These are phyloP conservation scores for Epichloe coenophiala DNA, from an alignment of 2,329 filamentous ascomycete genomes.

Conservation along the genomic window DNA sequence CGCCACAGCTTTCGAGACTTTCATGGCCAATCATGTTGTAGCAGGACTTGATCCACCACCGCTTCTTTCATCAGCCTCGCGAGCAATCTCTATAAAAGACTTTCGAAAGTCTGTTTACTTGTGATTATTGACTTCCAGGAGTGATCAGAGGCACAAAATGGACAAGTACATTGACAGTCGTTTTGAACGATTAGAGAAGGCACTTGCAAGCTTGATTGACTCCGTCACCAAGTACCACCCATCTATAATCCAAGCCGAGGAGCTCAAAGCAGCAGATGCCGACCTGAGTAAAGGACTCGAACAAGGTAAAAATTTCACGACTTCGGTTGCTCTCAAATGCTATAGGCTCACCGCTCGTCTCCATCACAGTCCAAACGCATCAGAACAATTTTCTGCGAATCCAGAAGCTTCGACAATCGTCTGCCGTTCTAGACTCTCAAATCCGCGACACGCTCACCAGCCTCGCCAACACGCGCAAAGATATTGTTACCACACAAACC, in stretches of 20 bases:
- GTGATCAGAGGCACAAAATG: slow-evolving; percentile 28
- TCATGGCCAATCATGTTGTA: slow-evolving; percentile 7
- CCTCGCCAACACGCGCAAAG: slow-evolving; percentile 60
- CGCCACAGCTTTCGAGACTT: slow-evolving; percentile 2
- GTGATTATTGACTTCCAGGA: not conserved
- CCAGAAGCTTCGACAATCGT: slow-evolving; percentile 51
- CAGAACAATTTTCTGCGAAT: slow-evolving; percentile 63
- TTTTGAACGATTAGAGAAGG: slow-evolving; percentile 54
- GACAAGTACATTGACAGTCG: slow-evolving; percentile 46
- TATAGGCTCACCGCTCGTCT: not conserved
- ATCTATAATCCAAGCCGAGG: slow-evolving; percentile 49
- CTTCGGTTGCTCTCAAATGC: too few species aligned
- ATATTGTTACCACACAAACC: slow-evolving; percentile 51
- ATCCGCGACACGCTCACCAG: slow-evolving; percentile 56
- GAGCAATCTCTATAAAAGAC: not conserved
- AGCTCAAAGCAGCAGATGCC: slow-evolving; percentile 57
- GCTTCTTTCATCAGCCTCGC: not conserved
- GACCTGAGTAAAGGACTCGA: slow-evolving; percentile 53
- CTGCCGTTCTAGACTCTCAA: slow-evolving; percentile 52
- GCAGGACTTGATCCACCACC: slow-evolving; percentile 8
- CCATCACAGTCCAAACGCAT: slow-evolving; percentile 49
- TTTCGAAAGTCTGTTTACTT: not conserved
- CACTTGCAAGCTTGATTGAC: slow-evolving; percentile 57
- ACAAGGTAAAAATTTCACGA: slow-evolving; percentile 34
- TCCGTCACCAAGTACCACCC: slow-evolving; percentile 76